Conservation (phyloP, 2,329 filamentous ascomycete genomes). For the Tympanopsis confertula region DNA sequence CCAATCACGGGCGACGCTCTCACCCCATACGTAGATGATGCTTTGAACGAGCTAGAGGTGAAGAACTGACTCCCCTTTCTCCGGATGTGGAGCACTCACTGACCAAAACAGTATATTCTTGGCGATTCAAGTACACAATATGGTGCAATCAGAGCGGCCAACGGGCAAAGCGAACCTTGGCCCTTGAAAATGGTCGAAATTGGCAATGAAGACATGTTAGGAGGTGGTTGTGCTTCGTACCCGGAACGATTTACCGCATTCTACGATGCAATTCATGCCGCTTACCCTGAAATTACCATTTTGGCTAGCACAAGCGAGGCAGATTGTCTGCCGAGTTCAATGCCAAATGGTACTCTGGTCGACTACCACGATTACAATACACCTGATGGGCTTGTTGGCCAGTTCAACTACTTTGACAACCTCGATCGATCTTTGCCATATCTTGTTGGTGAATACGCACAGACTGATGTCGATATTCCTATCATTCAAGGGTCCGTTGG, state of each 20-base stretch:
- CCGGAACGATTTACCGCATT: conserved; percentile 46
- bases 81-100: conserved; percentile 1
- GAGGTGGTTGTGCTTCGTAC: conserved; percentile 34
- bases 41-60: conserved; percentile 45
- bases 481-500: conserved; percentile 45
- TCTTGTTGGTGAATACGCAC: conserved; percentile 36
- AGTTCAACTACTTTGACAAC: conserved; percentile 42
- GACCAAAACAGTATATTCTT: conserved; percentile 31
- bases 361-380: conserved; percentile 39
- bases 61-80: too few species aligned
- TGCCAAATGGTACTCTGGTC: conserved; percentile 21
- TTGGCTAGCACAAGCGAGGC: conserved; percentile 29
- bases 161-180: conserved; percentile 52
- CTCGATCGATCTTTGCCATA: conserved; percentile 40
- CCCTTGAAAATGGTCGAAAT: conserved; percentile 50
- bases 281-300: conserved; percentile 44
- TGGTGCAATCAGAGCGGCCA: conserved; percentile 42
- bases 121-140: conserved; percentile 39
- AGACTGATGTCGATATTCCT: conserved; percentile 27
- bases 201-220: conserved; percentile 58
- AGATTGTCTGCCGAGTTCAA: conserved; percentile 6
- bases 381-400: conserved; percentile 34
- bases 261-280: conserved; percentile 41
- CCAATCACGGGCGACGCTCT: conserved; percentile 34
- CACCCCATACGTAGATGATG: conserved; percentile 43